These are phyloP conservation scores for Bretziella fagacearum DNA, from an alignment of 2,329 filamentous ascomycete species.

Conservation along the genomic window DNA sequence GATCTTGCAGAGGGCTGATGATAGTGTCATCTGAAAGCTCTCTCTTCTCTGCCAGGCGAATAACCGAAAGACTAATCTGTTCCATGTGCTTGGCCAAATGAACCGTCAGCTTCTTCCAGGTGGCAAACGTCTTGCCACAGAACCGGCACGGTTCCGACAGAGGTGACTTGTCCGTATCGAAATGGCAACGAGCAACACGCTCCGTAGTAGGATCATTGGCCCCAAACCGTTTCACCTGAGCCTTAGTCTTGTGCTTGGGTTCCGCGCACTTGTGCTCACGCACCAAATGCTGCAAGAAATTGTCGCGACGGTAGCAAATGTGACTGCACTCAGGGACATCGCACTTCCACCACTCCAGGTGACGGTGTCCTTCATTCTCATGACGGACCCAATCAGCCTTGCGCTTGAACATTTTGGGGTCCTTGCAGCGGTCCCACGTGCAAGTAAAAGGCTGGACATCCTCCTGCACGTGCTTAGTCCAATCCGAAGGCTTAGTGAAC, in stretches of 20 bases:
- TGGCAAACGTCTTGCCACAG: constrained; percentile 62
- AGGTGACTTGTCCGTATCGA: constrained; percentile 47
- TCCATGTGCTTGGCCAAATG: constrained; percentile 93
- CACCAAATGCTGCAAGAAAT: constrained; percentile 83
- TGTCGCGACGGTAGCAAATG: constrained; percentile 72
- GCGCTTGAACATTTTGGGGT: constrained; percentile 82
- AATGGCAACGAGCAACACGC: constrained; percentile 61
- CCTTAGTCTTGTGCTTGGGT: constrained; percentile 62
- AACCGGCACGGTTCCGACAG: constrained; percentile 72
- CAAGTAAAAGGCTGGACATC: constrained; percentile 88
- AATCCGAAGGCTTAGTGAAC: constrained; percentile 82
- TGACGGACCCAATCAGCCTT: constrained; percentile 94
- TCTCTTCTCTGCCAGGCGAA: constrained; percentile 38
- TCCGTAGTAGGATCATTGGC: constrained; percentile 52
- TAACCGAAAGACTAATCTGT: constrained; percentile 66
- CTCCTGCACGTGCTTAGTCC: constrained; percentile 92
- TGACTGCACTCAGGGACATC: constrained; percentile 66
- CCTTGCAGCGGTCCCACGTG: constrained; percentile 66
- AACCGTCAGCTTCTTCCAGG: constrained; percentile 89
- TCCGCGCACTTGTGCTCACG: constrained; percentile 78
- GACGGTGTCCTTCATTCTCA: constrained; percentile 79
- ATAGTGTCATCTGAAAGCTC: constrained; percentile 43
- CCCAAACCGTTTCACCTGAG: constrained; percentile 42
- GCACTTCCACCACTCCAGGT: constrained; percentile 83
- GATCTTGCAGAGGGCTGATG: constrained; percentile 49